Percentiles rank a stretch among this genome's conserved stretches.
Evolutionary conservation across 2,329 filamentous ascomycete genomes (phyloP).

Genomic region (Pseudocercospora fijiensis): DNA sequence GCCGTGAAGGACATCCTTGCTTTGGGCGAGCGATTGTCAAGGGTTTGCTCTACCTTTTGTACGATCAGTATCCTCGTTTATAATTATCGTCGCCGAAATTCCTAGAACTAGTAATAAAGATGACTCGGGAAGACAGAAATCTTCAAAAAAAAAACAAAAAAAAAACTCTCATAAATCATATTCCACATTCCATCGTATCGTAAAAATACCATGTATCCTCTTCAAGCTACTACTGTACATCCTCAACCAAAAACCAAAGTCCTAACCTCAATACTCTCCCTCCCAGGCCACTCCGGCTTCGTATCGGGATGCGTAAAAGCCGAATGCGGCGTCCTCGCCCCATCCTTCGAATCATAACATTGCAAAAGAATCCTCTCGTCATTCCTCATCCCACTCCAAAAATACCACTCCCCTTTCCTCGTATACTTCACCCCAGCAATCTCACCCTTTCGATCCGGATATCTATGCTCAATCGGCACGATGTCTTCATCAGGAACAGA

Average conservation of each 20-base stretch:
- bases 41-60: too few species aligned
- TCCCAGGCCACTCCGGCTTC: slow-evolving; percentile 58
- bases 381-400: slow-evolving; percentile 74
- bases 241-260: slow-evolving; percentile 69
- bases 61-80: too few species aligned
- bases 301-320: slow-evolving; percentile 78
- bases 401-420: slow-evolving; percentile 69
- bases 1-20: too few species aligned
- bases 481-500: slow-evolving; percentile 63
- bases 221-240: not conserved
- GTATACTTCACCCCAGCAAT: slow-evolving; percentile 68
- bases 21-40: too few species aligned
- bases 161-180: not conserved
- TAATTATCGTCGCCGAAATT: too few species aligned
- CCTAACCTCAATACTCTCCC: slow-evolving; percentile 89
- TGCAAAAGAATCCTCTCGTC: slow-evolving; percentile 55
- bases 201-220: not conserved
- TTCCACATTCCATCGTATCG: not conserved
- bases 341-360: slow-evolving; percentile 47
- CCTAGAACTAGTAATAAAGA: too few species aligned
- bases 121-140: too few species aligned
- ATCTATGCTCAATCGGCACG: slow-evolving; percentile 71
- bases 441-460: slow-evolving; percentile 69
- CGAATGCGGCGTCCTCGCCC: slow-evolving; percentile 61
- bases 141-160: not conserved